Percentiles rank a stretch among this genome's conserved stretches.
phyloP scores from a whole-genome alignment of 345 rosid species.

The Rhizophora apiculata region DNA sequence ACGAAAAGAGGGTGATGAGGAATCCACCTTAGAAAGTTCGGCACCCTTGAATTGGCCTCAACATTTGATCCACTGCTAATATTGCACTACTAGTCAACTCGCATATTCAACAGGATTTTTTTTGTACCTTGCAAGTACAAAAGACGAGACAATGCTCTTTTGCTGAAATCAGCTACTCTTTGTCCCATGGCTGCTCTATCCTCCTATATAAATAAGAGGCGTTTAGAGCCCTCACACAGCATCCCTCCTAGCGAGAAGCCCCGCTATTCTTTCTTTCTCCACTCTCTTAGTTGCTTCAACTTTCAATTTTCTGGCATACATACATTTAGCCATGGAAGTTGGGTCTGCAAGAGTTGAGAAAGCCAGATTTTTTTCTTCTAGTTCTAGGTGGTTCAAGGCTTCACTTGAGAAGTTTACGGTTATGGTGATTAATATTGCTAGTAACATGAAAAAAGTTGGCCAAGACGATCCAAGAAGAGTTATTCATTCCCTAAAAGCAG shows the following conservation, averaged over 20 bases:
- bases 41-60: neutral
- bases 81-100: neutral
- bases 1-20: neutral
- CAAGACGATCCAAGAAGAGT: conserved; percentile 71
- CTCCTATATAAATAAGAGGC: conserved; percentile 26
- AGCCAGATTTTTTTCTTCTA: neutral
- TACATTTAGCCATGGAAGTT: conserved; percentile 21
- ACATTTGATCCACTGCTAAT: neutral
- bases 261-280: neutral
- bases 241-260: neutral
- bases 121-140: conserved; percentile 25
- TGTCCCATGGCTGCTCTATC: neutral
- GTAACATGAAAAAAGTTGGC: conserved; percentile 37
- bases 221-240: conserved; percentile 4
- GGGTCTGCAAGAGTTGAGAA: conserved; percentile 8
- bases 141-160: neutral
- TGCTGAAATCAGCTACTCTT: neutral
- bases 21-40: neutral
- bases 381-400: conserved; percentile 7
- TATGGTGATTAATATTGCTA: conserved; percentile 16
- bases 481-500: conserved; percentile 68
- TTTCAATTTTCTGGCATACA: neutral
- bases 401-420: conserved; percentile 13
- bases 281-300: conserved; percentile 4
- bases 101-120: neutral